Percentiles rank a stretch among this genome's conserved stretches.
Evolutionary conservation across 2,329 filamentous ascomycete genomes (phyloP).

Genomic region (Pestalotiopsis sp.): DNA sequence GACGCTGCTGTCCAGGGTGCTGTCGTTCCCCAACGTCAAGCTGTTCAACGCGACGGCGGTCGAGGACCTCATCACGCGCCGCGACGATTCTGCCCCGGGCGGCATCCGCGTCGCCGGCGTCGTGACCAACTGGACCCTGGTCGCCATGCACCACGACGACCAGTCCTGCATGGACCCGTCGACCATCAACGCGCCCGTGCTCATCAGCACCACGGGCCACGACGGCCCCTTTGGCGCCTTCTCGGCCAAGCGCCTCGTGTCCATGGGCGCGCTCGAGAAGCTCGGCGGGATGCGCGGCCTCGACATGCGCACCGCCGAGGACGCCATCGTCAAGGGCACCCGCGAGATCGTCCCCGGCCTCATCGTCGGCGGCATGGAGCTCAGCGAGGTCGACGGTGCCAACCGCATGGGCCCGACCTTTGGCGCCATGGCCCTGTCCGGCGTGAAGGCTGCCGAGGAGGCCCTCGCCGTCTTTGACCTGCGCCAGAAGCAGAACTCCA

Average conservation of each 20-base stretch:
- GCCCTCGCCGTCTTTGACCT: slow-evolving; percentile 76
- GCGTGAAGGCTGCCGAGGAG: slow-evolving; percentile 91
- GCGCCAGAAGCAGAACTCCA: slow-evolving; percentile 76
- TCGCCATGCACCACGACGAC: slow-evolving; percentile 84
- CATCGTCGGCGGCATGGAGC: slow-evolving; percentile 93
- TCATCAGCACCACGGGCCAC: slow-evolving; percentile 90
- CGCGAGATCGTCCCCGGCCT: slow-evolving; percentile 86
- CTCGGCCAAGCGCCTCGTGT: slow-evolving; percentile 86
- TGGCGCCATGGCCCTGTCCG: slow-evolving; percentile 78
- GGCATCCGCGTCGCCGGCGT: slow-evolving; percentile 80
- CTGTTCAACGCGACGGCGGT: slow-evolving; percentile 94
- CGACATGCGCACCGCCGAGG: slow-evolving; percentile 90
- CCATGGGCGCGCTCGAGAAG: slow-evolving; percentile 81
- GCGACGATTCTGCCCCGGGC: slow-evolving; percentile 48
- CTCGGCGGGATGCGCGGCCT: slow-evolving; percentile 91
- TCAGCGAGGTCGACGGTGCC: slow-evolving; percentile 86
- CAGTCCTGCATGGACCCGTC: slow-evolving; percentile 97
- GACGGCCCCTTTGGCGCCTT: slow-evolving; percentile 92
- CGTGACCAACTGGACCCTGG: slow-evolving; percentile 95
- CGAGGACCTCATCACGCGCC: slow-evolving; percentile 88
- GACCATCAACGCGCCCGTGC: slow-evolving; percentile 89
- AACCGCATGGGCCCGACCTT: slow-evolving; percentile 76
- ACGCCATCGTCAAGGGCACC: slow-evolving; percentile 91
- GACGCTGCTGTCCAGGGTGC: slow-evolving; percentile 81
- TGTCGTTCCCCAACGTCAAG: slow-evolving; percentile 88